Evolutionary conservation across 2,329 filamentous ascomycete species (phyloP), one percentile per base, ranked within the genome.

Genomic region (Fusarium sp.): DNA sequence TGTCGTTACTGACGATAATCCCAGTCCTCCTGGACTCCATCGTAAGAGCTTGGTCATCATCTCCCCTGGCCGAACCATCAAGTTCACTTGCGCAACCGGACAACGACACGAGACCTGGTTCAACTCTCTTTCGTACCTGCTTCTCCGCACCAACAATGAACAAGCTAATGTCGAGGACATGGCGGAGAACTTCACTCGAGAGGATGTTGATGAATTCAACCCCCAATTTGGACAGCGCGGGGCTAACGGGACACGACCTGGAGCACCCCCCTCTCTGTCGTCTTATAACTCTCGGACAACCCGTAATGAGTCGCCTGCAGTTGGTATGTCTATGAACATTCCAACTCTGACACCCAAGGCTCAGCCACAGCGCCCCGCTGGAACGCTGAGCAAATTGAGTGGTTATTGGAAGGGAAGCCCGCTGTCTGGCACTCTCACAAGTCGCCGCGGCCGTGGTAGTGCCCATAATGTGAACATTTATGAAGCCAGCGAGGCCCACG

Each of bases 61-160:
- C 66, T 96, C 95, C 4, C 95, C 95, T 25, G 94, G 95, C 55
- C 91, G 96, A 73, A 91, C 91, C 21, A 90, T 99, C 82, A 95
- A 97, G 82, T 97, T 99, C 74, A 99, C 96, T 4, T 97, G 95
- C 70, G 91, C 94, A 5, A 99, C 96, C 7, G 93, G 94, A 41
- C 94, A 98, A 80, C 89, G 96, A 68, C 96, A 99, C 79, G 96
- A 99, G 84, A 98, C 95, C 2, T 99, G 96, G 96, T 97, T 96
- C 87, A 98, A 98, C 78, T 95, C 96, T 0, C 86, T 99, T 60
- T 97, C 94, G 3, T 99, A 99, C 80, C 88, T 99, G 19, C 87
- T 98, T 39, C 87, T 97, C 35, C 91, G 95, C 49, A 94, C 91
- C 31, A 87, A 90, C 37, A 85, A 88, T 25, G 91, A 92, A 41